Percentiles rank a stretch among this genome's conserved stretches.
These are phyloP conservation scores for Russula emetica DNA, from an alignment of 768 basidiomycete genomes.

Conservation along the genomic window DNA sequence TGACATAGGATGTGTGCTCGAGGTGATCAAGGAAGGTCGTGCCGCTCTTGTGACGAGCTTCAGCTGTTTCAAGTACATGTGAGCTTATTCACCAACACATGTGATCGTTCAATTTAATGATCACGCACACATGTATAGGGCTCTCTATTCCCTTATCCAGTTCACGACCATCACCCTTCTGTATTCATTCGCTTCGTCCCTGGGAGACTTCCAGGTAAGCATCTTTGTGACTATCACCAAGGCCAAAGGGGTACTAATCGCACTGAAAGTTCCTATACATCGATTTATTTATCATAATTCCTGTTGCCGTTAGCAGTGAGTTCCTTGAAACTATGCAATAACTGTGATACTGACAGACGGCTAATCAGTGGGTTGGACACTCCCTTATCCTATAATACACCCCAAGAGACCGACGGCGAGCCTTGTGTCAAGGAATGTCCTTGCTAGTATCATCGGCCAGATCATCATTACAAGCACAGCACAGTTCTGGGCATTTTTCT, in stretches of 20 bases:
- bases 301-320: constrained; percentile 93
- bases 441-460: constrained; percentile 90
- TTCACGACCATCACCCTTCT: constrained; percentile 96
- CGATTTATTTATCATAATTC: constrained; percentile 96
- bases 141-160: constrained; percentile 95
- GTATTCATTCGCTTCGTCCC: constrained; percentile 93
- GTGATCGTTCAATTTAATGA: constrained; percentile 8
- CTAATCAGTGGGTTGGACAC: constrained; percentile 85
- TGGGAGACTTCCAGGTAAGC: constrained; percentile 92
- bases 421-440: constrained; percentile 91
- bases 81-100: constrained; percentile 35
- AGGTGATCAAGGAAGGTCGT: constrained; percentile 94
- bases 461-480: constrained; percentile 77
- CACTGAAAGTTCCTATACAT: constrained; percentile 83
- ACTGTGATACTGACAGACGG: constrained; percentile 19
- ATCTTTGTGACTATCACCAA: constrained; percentile 1
- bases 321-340: constrained; percentile 20
- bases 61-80: constrained; percentile 99
- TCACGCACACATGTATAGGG: constrained; percentile 51
- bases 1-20: constrained; percentile 93
- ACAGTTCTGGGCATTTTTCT: constrained; percentile 86
- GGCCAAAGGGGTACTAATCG: constrained; percentile 14
- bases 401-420: constrained; percentile 92
- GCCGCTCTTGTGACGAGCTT: constrained; percentile 97
- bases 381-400: constrained; percentile 82